Evolutionary conservation across 2,329 filamentous ascomycete species (phyloP), one percentile per base, ranked within the genome.

Genomic region (Diaporthe sp.): DNA sequence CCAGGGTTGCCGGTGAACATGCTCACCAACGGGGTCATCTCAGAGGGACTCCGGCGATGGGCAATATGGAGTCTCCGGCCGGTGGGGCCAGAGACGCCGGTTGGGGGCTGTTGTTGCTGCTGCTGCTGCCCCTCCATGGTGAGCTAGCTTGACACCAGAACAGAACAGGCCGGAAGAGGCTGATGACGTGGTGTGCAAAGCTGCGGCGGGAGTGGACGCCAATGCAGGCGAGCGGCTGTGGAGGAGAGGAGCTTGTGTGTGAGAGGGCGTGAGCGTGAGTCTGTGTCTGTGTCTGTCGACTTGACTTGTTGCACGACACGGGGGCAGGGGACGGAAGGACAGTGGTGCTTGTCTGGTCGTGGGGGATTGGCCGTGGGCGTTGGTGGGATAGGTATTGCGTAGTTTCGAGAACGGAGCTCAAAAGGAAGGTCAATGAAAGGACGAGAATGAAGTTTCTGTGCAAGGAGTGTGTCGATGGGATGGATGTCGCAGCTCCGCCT

Each of bases 1-100:
- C 88, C 88, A 79, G 89, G 89, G 78, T 90, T 91, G 79, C 88
- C 85, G 34, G 73, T 75, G 85, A 91, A 95, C 95, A 92, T 95
- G 95, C 95, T 98, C 94, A 98, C 97, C 86, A 98, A 88, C 79
- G 96, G 97, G 76, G 96, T 98, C 86, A 98, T 90, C 90, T 98
- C 97, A 80, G 97, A 98, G 79, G 96, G 97, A 87, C 95, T 98
- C 86, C 96, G 93, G 83, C 96, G 94, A 89, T 98, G 96, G 82
- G 96, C 96, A 87, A 98, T 98, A 88, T 98, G 96, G 84, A 98
- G 92, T 84, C 96, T 94, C 83, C 96, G 95, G 83, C 95, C 95
- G 84, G 93, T 87, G 82, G 95, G 94, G 80, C 95, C 95, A 83
- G 88, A 88, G 76, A 92, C 89, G 81, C 90, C 90, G 79, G 87